Percentiles rank a stretch among this genome's conserved stretches.
phyloP scores from a whole-genome alignment of 192 early-diverging fungal species.

The Backusella australiensis region DNA sequence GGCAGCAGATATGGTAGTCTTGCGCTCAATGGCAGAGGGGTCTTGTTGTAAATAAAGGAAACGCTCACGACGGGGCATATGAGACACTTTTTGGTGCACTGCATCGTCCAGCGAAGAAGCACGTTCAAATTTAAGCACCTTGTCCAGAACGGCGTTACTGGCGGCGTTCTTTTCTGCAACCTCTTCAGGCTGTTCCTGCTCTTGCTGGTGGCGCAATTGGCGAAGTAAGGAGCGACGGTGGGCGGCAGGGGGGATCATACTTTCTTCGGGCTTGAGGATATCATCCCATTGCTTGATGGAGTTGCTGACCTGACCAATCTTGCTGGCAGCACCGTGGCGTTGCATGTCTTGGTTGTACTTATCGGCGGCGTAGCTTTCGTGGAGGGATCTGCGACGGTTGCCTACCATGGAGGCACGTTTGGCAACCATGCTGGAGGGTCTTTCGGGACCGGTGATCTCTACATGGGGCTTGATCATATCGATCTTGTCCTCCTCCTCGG shows the following conservation, averaged over 20 bases:
- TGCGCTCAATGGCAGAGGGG: constrained; percentile 16
- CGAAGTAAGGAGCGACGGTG: not conserved
- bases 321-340: not conserved
- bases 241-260: not conserved
- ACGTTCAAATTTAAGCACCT: constrained; percentile 27
- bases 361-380: constrained; percentile 25
- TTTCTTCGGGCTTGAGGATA: constrained; percentile 16
- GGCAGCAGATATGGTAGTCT: not conserved
- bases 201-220: not conserved
- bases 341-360: constrained; percentile 11
- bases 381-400: constrained; percentile 13
- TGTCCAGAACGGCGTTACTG: constrained; percentile 28
- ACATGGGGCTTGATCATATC: not conserved
- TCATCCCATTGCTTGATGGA: constrained; percentile 36
- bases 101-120: constrained; percentile 21
- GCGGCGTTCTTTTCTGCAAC: not conserved
- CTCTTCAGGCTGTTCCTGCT: constrained; percentile 8
- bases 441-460: constrained; percentile 2
- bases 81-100: constrained; percentile 11
- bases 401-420: constrained; percentile 33
- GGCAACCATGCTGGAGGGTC: constrained; percentile 38
- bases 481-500: not conserved
- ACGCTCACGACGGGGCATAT: constrained; percentile 16
- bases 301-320: constrained; percentile 20
- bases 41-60: constrained; percentile 20